These are phyloP conservation scores for Microsporum ferrugineum DNA, from an alignment of 2,329 filamentous ascomycete genomes.

Conservation along the genomic window DNA sequence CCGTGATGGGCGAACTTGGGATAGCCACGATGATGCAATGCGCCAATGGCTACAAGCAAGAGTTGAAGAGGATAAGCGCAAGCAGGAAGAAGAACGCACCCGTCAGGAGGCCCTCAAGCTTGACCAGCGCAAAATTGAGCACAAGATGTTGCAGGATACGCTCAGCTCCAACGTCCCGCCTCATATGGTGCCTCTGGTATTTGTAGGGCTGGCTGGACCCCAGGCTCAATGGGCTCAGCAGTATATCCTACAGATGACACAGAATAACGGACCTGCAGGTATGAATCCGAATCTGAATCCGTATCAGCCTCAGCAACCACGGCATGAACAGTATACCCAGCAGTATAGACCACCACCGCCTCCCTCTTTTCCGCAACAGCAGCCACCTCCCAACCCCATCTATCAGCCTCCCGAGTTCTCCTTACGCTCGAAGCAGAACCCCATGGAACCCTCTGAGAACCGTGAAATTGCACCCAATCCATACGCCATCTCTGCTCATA, in stretches of 20 bases:
- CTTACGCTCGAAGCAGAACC: not conserved
- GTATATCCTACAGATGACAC: conserved; percentile 42
- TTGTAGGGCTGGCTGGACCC: conserved; percentile 58
- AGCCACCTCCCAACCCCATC: not conserved
- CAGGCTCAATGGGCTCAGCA: conserved; percentile 58
- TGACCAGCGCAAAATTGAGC: conserved; percentile 61
- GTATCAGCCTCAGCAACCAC: not conserved
- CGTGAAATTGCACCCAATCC: conserved; percentile 4
- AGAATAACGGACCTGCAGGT: conserved; percentile 35
- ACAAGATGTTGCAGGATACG: conserved; percentile 59
- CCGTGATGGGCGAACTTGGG: not conserved
- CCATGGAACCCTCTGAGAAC: not conserved
- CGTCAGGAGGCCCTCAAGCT: conserved; percentile 53
- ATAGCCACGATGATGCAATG: conserved; percentile 53
- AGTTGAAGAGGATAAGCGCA: conserved; percentile 59
- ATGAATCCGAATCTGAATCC: not conserved
- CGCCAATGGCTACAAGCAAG: conserved; percentile 59
- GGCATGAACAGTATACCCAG: not conserved
- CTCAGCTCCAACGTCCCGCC: conserved; percentile 60
- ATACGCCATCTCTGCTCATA: not conserved
- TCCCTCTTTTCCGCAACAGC: not conserved
- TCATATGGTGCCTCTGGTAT: conserved; percentile 62
- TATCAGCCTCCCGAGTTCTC: not conserved
- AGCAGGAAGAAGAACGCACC: conserved; percentile 61
- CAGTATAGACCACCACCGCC: not conserved